Evolutionary conservation across 164 flowering plant species (phyloP).

Genomic region (Litsea cubeba): DNA sequence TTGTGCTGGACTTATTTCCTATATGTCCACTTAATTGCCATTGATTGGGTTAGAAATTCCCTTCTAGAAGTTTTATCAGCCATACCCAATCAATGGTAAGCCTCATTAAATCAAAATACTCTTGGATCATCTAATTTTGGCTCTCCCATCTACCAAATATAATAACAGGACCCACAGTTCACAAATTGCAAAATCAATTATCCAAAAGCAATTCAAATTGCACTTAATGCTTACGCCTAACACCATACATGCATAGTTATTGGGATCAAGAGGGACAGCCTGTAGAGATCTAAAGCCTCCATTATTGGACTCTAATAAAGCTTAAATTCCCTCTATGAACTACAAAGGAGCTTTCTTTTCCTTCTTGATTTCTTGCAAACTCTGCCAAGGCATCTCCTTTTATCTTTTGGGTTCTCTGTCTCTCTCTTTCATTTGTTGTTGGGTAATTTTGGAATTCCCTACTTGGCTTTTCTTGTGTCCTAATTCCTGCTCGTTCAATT

Average conservation of each 20-base stretch:
- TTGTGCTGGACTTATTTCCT: too few relatives aligned
- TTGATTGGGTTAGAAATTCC: background rate
- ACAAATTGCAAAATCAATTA: background rate
- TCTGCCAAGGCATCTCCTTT: constrained; percentile 9
- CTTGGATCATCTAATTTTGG: background rate
- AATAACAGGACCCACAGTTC: background rate
- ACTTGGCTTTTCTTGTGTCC: background rate
- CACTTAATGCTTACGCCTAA: background rate
- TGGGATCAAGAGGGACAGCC: constrained; percentile 16
- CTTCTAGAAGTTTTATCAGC: background rate
- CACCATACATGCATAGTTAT: constrained; percentile 1
- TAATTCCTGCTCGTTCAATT: background rate
- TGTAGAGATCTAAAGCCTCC: constrained; percentile 3
- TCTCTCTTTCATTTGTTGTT: constrained; percentile 5
- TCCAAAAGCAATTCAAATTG: background rate
- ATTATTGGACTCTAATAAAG: constrained; percentile 4
- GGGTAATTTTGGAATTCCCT: background rate
- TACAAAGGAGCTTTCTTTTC: background rate
- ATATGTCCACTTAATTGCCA: background rate
- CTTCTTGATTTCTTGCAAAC: constrained; percentile 6
- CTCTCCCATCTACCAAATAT: background rate
- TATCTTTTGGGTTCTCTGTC: constrained; percentile 8
- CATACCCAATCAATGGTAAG: background rate
- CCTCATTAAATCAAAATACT: background rate
- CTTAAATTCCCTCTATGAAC: constrained; percentile 2